Percentiles rank a stretch among this genome's conserved stretches.
Conservation (phyloP, 2,329 filamentous ascomycete genomes). For the Talaromyces sp. region DNA sequence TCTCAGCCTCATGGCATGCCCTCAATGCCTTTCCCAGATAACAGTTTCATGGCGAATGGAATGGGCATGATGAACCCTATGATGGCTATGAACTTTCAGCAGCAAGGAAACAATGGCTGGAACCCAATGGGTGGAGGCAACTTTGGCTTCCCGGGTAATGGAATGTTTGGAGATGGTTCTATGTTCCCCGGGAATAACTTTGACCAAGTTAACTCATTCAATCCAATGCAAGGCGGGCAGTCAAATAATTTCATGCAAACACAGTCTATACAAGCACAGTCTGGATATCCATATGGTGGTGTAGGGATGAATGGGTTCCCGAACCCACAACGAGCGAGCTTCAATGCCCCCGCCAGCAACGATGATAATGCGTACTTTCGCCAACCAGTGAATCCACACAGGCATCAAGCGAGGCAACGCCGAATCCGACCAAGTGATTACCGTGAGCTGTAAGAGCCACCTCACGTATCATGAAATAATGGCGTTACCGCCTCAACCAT, state of each 20-base stretch:
- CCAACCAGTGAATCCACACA: slow-evolving; percentile 90
- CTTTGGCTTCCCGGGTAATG: slow-evolving; percentile 30
- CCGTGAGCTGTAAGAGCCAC: slow-evolving; percentile 61
- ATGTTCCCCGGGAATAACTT: slow-evolving; percentile 25
- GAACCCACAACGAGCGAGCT: slow-evolving; percentile 55
- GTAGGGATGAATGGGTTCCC: slow-evolving; percentile 43
- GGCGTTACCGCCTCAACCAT: neutral
- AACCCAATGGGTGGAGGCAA: slow-evolving; percentile 44
- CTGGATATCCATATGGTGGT: slow-evolving; percentile 25
- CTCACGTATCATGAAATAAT: neutral
- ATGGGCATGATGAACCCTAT: slow-evolving; percentile 40
- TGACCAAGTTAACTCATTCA: slow-evolving; percentile 24
- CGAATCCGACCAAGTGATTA: slow-evolving; percentile 86
- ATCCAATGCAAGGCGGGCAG: slow-evolving; percentile 35
- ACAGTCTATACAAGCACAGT: slow-evolving; percentile 28
- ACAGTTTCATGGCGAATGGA: slow-evolving; percentile 27
- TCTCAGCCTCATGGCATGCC: slow-evolving; percentile 29
- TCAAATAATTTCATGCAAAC: slow-evolving; percentile 25
- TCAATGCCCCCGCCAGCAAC: slow-evolving; percentile 55
- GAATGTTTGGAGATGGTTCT: slow-evolving; percentile 32
- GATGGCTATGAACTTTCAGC: slow-evolving; percentile 27
- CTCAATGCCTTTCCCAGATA: slow-evolving; percentile 29
- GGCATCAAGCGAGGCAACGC: slow-evolving; percentile 76
- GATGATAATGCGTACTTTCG: slow-evolving; percentile 93
- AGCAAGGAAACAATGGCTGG: slow-evolving; percentile 32